Percentiles rank a stretch among this genome's conserved stretches.
Evolutionary conservation across 1,139 yeast genomes (phyloP).

Genomic region (Yamadazyma friedrichii): DNA sequence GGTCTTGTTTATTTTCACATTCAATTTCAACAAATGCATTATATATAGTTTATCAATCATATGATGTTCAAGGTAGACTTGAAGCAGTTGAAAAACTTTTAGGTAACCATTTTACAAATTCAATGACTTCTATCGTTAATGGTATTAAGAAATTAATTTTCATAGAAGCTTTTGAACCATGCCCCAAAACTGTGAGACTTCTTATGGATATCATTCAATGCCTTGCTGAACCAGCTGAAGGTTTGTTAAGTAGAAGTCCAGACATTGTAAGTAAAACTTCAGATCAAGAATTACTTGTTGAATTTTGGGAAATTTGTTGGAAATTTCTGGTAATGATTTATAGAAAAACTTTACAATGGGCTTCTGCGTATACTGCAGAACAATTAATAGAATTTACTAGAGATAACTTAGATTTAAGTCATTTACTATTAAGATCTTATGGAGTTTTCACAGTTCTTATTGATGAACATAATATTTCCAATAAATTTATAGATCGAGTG

Average conservation of each 20-base stretch:
- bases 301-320: slow-evolving; percentile 75
- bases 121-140: slow-evolving; percentile 47
- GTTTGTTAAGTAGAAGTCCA: slow-evolving; percentile 10
- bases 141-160: slow-evolving; percentile 43
- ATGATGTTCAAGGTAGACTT: slow-evolving; percentile 59
- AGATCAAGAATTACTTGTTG: slow-evolving; percentile 18
- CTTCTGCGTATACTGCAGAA: slow-evolving; percentile 53
- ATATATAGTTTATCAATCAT: slow-evolving; percentile 71
- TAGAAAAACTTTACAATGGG: slow-evolving; percentile 72
- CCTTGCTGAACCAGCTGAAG: slow-evolving; percentile 60
- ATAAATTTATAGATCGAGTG: slow-evolving; percentile 30
- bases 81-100: slow-evolving; percentile 67
- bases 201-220: slow-evolving; percentile 70
- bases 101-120: slow-evolving; percentile 37
- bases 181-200: slow-evolving; percentile 72
- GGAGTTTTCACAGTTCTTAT: slow-evolving; percentile 47
- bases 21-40: slow-evolving; percentile 65
- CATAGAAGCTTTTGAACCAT: slow-evolving; percentile 63
- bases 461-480: slow-evolving; percentile 5
- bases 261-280: neutral
- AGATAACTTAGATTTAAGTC: slow-evolving; percentile 80
- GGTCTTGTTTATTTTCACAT: slow-evolving; percentile 70
- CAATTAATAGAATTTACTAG: slow-evolving; percentile 78
- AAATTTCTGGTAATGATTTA: slow-evolving; percentile 66
- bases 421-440: slow-evolving; percentile 62